Evolutionary conservation across 371 early-diverging fungal genomes (phyloP).

Genomic region (Coemansia sp.): DNA sequence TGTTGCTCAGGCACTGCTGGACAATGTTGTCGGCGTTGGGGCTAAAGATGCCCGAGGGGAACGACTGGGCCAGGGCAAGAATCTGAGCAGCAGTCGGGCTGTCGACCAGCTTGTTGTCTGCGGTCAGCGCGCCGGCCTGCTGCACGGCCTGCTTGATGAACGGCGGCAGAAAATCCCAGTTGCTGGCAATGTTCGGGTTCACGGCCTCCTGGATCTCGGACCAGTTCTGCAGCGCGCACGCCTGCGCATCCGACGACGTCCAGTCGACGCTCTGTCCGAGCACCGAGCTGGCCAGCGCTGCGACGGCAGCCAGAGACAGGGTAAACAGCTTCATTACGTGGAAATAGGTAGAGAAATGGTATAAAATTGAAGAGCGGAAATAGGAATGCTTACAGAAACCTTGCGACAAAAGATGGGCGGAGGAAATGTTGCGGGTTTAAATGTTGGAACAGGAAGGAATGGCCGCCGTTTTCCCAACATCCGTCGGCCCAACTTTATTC

Average conservation of each 20-base stretch:
- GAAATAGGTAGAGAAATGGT: neutral
- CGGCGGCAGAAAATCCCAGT: constrained; percentile 22
- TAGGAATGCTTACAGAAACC: neutral
- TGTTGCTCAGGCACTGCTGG: constrained; percentile 19
- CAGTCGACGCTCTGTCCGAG: constrained; percentile 25
- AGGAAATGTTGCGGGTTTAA: too few relatives aligned
- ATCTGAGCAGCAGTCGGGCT: constrained; percentile 22
- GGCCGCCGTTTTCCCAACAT: too few relatives aligned
- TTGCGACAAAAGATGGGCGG: neutral
- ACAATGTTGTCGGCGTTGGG: constrained; percentile 31
- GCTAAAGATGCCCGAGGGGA: constrained; percentile 33
- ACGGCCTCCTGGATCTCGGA: constrained; percentile 21
- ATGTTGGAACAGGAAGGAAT: too few relatives aligned
- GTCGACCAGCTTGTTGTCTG: constrained; percentile 15
- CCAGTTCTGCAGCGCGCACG: constrained; percentile 26
- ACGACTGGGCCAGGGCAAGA: constrained; percentile 2
- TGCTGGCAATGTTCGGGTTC: constrained; percentile 11
- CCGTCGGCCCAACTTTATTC: too few relatives aligned
- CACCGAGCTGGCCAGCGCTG: neutral
- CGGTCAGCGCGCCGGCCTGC: constrained; percentile 10
- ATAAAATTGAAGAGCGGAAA: neutral
- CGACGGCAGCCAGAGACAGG: constrained; percentile 5
- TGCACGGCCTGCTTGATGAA: constrained; percentile 9
- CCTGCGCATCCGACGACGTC: constrained; percentile 14
- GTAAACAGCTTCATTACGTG: constrained; percentile 16